Evolutionary conservation across 139 green algal genomes (phyloP), one percentile per base, ranked within the genome.

Genomic region (Trebouxia sp.): DNA sequence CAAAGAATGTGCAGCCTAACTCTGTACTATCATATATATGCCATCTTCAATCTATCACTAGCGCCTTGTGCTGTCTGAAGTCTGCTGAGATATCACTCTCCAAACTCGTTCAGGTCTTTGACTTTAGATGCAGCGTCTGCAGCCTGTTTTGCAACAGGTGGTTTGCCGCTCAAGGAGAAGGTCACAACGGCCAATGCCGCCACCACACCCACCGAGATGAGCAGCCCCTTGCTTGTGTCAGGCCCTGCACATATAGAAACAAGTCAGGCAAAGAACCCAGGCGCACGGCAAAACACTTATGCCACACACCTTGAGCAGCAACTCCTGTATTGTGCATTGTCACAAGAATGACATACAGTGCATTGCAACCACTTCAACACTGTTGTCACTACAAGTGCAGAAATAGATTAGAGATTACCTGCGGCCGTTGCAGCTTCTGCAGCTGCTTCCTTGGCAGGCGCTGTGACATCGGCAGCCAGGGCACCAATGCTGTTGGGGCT

Each of bases 51-150:
- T n/a, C n/a, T n/a, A n/a, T n/a, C n/a, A n/a, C n/a, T n/a, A n/a
- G n/a, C n/a, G n/a, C n/a, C n/a, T n/a, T n/a, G n/a, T n/a, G n/a
- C n/a, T n/a, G n/a, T n/a, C n/a, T n/a, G n/a, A n/a, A n/a, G n/a
- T n/a, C n/a, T n/a, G n/a, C n/a, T n/a, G n/a, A n/a, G n/a, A n/a
- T n/a, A n/a, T n/a, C n/a, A n/a, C n/a, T n/a, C n/a, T 65, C 55
- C 24, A 65, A 65, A 65, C 55, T 72, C 62, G 43, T 72, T 72
- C 10, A 72, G 62, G 32, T 72, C 62, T 30, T 72, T 45, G 62
- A 72, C 32, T 35, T 72, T 72, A 5, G 62, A 28, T 6, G 35
- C 62, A 30, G 62, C 62, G 43, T 72, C 62, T 24, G 32, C 10
- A 15, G 62, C 62, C 20, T 72, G 62, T 35, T 43, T 24, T 14